phyloP scores from a whole-genome alignment of 768 basidiomycete species.

The Phlebiopsis gigantea region DNA sequence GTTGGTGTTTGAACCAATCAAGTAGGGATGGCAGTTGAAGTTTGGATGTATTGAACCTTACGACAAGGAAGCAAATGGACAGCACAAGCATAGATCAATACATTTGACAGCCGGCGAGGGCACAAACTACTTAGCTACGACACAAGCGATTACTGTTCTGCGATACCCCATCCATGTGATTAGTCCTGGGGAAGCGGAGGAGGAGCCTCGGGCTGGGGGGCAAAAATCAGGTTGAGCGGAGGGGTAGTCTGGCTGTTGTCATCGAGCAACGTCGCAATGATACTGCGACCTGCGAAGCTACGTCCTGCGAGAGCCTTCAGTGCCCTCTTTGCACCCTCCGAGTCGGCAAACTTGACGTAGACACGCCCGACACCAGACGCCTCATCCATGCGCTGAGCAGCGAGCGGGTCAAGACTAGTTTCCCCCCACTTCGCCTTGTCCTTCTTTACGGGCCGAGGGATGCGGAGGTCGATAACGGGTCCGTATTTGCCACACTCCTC shows the following conservation, averaged over 20 bases:
- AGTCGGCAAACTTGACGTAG: conserved; percentile 79
- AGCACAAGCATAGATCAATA: background rate
- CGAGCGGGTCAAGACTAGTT: conserved; percentile 52
- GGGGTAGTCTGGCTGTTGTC: conserved; percentile 85
- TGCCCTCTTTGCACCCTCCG: conserved; percentile 60
- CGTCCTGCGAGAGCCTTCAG: conserved; percentile 87
- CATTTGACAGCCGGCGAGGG: background rate
- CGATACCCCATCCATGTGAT: background rate
- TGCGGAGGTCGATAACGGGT: conserved; percentile 74
- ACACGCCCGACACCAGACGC: conserved; percentile 92
- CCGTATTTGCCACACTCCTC: conserved; percentile 85
- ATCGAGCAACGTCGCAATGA: conserved; percentile 77
- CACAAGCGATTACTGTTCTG: background rate
- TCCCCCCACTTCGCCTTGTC: conserved; percentile 81
- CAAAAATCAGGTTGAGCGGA: conserved; percentile 77
- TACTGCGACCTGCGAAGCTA: conserved; percentile 81
- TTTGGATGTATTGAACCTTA: too few relatives aligned
- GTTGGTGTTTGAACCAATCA: too few relatives aligned
- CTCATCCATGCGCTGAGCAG: conserved; percentile 75
- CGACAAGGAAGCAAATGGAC: too few relatives aligned
- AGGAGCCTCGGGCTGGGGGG: conserved; percentile 77
- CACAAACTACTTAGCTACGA: background rate
- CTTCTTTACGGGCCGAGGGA: conserved; percentile 86
- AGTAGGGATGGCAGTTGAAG: too few relatives aligned
- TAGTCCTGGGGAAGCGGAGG: conserved; percentile 58